Conservation (phyloP, 805 yeast genomes). For the Pichia heedii region DNA sequence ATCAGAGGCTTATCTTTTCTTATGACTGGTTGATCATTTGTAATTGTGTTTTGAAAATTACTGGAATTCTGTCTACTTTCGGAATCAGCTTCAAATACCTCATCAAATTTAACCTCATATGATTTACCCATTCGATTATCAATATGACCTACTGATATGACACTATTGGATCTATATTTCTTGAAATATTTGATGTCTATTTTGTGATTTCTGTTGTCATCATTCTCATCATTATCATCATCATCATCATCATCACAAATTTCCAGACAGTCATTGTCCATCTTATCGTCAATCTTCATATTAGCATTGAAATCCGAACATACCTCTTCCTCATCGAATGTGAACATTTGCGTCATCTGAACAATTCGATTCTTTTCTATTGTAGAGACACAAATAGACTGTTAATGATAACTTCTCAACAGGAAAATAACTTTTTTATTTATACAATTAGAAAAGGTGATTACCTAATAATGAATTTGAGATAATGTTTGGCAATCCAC, state of each 20-base stretch:
- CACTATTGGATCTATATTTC: constrained; percentile 23
- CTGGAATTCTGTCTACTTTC: constrained; percentile 17
- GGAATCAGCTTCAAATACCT: constrained; percentile 26
- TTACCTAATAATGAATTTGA: too few relatives aligned
- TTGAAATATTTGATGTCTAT: constrained; percentile 16
- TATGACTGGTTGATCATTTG: background rate
- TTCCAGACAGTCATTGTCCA: background rate
- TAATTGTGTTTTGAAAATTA: background rate
- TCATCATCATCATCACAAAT: background rate
- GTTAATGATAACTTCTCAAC: too few relatives aligned
- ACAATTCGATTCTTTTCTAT: too few relatives aligned
- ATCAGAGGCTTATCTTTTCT: constrained; percentile 16
- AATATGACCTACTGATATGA: constrained; percentile 24
- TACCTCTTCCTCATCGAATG: constrained; percentile 23
- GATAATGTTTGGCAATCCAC: too few relatives aligned
- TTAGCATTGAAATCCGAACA: constrained; percentile 3
- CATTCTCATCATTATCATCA: background rate
- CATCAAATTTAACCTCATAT: constrained; percentile 40
- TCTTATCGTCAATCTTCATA: constrained; percentile 1
- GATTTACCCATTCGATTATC: constrained; percentile 37
- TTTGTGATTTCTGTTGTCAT: constrained; percentile 1
- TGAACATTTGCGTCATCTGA: constrained; percentile 23
- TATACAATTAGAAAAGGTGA: too few relatives aligned
- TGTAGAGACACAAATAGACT: too few relatives aligned
- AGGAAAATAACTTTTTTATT: too few relatives aligned